Evolutionary conservation across 2,329 filamentous ascomycete genomes (phyloP), one percentile per base, ranked within the genome.

Genomic region (Neofusicoccum ribis): DNA sequence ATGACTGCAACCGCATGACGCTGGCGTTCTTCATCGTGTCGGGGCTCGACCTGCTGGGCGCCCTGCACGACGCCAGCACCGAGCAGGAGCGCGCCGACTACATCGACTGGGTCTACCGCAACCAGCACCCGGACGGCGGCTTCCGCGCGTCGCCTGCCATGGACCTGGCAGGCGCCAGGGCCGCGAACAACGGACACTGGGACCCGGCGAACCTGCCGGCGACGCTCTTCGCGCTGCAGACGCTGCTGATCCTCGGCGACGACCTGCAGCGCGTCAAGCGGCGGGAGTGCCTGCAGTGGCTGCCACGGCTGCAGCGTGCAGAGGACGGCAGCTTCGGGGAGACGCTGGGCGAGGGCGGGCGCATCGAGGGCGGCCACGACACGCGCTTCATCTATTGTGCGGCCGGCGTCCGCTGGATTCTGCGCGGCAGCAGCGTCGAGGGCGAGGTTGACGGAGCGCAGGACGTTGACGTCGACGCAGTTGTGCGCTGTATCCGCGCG

Each of bases 251-350:
- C 5, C 77, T 91, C n/a, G 82, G 84, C 3, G 87, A 89, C 73
- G 84, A 88, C 72, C 72, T 84, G 61, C 69, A 81, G 3, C 84
- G 88, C 1, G 89, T 99, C 7, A 84, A 89, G 67, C 85, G 91
- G 65, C 80, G 72, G 46, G 85, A 86, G 66, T 90, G 91, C 67
- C 76, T 98, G 69, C 73, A 78, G 46, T 97, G 94, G 93, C 78
- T 99, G 68, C 84, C 81, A 64, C 84, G 77, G 60, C 78, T 98
- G 76, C 95, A 99, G 81, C 86, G 93, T 31, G 77, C 81, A 0
- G 43, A 60, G 27, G 91, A 98, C 74, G 95, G 95, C 1, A 96
- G 93, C 71, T 98, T 99, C 76, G 95, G 93, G 0, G 93, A 99
- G 78, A 86, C 91, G 0, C 74, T 94, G 2, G 85, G 84, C 4